Base-by-base conservation (phyloP, 495 filamentous ascomycete species). In the Annulohypoxylon maeteangense region DNA sequence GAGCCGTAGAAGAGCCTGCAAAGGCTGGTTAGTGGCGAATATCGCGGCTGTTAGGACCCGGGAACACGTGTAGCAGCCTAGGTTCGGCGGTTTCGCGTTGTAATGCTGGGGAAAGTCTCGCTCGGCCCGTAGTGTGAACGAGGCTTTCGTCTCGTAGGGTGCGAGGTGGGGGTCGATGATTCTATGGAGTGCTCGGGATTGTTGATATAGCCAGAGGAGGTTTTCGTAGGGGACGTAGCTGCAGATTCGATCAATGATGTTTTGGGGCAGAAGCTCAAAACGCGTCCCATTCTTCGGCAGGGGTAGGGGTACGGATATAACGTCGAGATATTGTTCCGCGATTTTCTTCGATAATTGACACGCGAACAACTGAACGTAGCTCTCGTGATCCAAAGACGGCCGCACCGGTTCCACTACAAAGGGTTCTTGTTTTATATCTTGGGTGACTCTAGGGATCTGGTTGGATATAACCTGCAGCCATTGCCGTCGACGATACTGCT, bases 41-140 rank as follows among this genome's bases (percentile, higher is more conserved):
- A 67, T n/a, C 7, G 36, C 45, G 11, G 69, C 65, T 1, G 75
- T 58, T 0, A 74, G 72, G 0, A 77, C 67, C 7, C 64, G 45
- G 42, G 25, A 57, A 56, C 75, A 77, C 27, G 67, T 65, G 62
- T 67, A 75, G 53, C 75, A 77, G 1, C 67, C 75, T 3, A 75
- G 65, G 48, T 55, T 73, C 8, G 60, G 66, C 12, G 63, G 63
- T 8, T 20, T 36, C 7, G 14, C 10, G 38, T 11, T 48, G 23
- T 61, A 69, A 66, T 77, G 72, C 31, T 71, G 48, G 0, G 27
- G 14, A 58, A 71, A 77, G 50, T 77, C 72, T 4, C 71, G 67
- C 31, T 75, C 75, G 42, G 75, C 75, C 2, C 72, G 59, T 10
- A 75, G 59, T 11, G 75, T 69, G 22, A 73, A 65, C 1, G 70